Evolutionary conservation across 2,329 filamentous ascomycete species (phyloP), one percentile per base, ranked within the genome.

Genomic region (Neocucurbitaria cava): DNA sequence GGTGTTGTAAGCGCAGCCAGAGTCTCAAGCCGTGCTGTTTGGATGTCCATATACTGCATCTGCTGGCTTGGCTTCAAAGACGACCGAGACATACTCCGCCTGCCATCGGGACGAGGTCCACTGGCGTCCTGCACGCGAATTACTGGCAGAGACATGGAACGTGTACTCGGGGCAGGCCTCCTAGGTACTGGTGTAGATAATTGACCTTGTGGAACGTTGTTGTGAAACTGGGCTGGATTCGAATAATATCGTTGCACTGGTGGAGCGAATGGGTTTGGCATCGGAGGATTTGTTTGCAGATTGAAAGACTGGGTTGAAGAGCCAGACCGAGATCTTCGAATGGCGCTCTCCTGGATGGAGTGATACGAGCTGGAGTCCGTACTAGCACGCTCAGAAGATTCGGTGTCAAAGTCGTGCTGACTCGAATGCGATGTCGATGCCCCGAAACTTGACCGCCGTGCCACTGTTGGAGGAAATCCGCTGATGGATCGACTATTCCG

Each of bases 361-460:
- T 43, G 56, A 39, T 54, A 61, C 10, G 53, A 61, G 33, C 49
- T 56, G 0, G 58, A 59, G 44, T 59, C 52, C 40, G 58, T 62
- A 48, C 59, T 56, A 30, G 47, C 35, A 11, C 43, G 40, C 9
- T 54, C 58, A 17, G 59, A 58, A 3, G 49, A 33, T 17, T 56
- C 50, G 5, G 8, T 21, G 17, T 50, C 53, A 28, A 40, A 33
- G 9, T 49, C 49, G 18, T 28, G 26, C 26, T 35, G 38, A 20
- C 18, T 49, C 21, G 39, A 31, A n/a, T 49, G 39, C 38, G 33
- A 26, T 7, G 17, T 38, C 15, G 47, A 54, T 5, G 42, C 45
- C 3, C 43, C 49, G 11, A 56, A 3, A 41, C 55, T 65, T 30
- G 55, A 24, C 39, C 46, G 50, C 8, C 46, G 49, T 26, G 58